These are phyloP conservation scores for Colletotrichum acutatum DNA, from an alignment of 2,329 filamentous ascomycete genomes.

Conservation along the genomic window DNA sequence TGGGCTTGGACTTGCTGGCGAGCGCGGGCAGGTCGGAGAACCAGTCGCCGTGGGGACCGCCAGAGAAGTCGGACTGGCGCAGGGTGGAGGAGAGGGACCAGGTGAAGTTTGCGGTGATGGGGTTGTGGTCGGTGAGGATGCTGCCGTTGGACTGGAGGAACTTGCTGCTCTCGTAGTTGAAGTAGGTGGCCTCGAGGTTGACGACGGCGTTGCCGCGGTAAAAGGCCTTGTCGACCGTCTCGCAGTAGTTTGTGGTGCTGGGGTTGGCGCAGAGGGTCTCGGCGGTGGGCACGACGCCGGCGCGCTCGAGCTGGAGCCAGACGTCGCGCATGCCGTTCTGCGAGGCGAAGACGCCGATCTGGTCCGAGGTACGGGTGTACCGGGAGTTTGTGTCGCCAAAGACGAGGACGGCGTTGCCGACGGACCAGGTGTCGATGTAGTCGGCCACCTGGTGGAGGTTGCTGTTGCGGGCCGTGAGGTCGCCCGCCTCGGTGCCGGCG, in stretches of 20 bases:
- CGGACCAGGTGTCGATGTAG: slow-evolving; percentile 66
- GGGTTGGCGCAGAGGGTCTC: slow-evolving; percentile 68
- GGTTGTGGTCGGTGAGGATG: slow-evolving; percentile 73
- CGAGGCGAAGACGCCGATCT: slow-evolving; percentile 59
- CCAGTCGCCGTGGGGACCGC: slow-evolving; percentile 62
- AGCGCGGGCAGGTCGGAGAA: slow-evolving; percentile 64
- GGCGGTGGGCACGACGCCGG: slow-evolving; percentile 56
- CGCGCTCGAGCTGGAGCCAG: slow-evolving; percentile 67
- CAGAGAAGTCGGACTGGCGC: slow-evolving; percentile 57
- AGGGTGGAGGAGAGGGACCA: slow-evolving; percentile 52
- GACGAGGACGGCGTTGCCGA: slow-evolving; percentile 70
- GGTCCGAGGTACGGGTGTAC: slow-evolving; percentile 68
- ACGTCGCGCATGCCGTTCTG: slow-evolving; percentile 66
- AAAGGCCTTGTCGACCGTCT: slow-evolving; percentile 75
- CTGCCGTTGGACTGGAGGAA: slow-evolving; percentile 68
- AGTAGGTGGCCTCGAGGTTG: slow-evolving; percentile 58
- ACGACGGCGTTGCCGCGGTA: slow-evolving; percentile 64
- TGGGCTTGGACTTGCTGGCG: slow-evolving; percentile 44
- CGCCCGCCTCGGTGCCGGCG: slow-evolving; percentile 65
- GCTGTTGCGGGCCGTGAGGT: slow-evolving; percentile 65
- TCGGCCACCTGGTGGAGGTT: slow-evolving; percentile 70
- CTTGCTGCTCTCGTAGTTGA: slow-evolving; percentile 64
- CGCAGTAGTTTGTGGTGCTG: slow-evolving; percentile 63
- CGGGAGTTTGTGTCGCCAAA: slow-evolving; percentile 74
- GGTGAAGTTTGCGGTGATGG: slow-evolving; percentile 66